Conservation (phyloP, 306 rosid species). For the Gillenia trifoliata region DNA sequence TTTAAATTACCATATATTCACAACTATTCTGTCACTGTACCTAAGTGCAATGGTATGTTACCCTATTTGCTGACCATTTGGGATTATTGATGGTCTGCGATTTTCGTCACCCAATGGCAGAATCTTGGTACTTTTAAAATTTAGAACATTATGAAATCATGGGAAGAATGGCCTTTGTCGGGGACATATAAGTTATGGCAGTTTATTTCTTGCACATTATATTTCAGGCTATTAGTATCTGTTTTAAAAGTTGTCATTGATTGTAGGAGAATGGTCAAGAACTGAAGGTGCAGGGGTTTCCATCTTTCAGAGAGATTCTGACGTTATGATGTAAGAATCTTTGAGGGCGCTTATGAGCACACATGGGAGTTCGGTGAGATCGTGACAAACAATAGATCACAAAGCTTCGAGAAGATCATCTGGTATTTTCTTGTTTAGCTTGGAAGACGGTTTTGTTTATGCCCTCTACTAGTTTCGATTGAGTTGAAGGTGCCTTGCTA, state of each 20-base stretch:
- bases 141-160: not conserved
- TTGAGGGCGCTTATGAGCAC: not conserved
- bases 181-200: not conserved
- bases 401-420: not conserved
- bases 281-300: constrained; percentile 6
- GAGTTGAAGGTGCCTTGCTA: not conserved
- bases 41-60: not conserved
- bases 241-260: not conserved
- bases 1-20: not conserved
- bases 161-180: not conserved
- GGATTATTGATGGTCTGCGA: not conserved
- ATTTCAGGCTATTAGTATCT: not conserved
- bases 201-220: not conserved
- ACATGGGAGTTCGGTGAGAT: not conserved
- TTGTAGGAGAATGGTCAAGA: constrained; percentile 20
- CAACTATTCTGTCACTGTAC: not conserved
- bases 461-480: not conserved
- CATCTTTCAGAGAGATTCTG: not conserved
- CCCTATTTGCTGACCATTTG: not conserved
- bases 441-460: not conserved
- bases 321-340: not conserved
- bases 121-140: not conserved
- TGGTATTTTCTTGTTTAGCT: not conserved
- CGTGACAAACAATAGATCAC: not conserved
- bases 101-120: not conserved